Evolutionary conservation across 805 yeast genomes (phyloP).

Genomic region (Kuraishia borneana): DNA sequence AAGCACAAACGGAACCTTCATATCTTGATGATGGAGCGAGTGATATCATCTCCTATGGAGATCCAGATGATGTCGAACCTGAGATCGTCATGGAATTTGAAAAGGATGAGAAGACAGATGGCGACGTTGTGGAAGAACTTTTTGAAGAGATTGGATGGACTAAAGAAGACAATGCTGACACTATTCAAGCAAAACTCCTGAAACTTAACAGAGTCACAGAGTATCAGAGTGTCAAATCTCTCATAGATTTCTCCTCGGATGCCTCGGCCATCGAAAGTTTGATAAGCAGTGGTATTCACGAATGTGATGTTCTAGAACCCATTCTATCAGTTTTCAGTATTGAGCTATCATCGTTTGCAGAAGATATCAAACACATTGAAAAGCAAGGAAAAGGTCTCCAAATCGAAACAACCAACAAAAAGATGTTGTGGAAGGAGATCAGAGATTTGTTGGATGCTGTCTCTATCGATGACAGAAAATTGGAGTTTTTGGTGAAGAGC

Average conservation of each 20-base stretch:
- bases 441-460: constrained; percentile 62
- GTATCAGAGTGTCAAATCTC: constrained; percentile 45
- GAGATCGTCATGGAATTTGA: too few relatives aligned
- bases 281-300: constrained; percentile 31
- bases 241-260: constrained; percentile 28
- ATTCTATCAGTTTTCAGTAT: constrained; percentile 44
- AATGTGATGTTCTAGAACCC: constrained; percentile 46
- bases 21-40: background rate
- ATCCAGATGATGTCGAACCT: background rate
- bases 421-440: constrained; percentile 59
- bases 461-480: constrained; percentile 45
- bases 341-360: constrained; percentile 51
- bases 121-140: constrained; percentile 40
- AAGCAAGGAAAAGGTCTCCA: constrained; percentile 73
- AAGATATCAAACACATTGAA: constrained; percentile 63
- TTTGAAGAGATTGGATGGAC: constrained; percentile 76
- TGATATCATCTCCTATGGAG: constrained; percentile 1
- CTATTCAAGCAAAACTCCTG: constrained; percentile 44
- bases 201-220: constrained; percentile 53
- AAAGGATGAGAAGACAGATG: background rate
- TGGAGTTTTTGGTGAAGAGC: constrained; percentile 29
- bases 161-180: constrained; percentile 49
- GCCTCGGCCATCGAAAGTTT: constrained; percentile 29
- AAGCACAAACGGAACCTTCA: background rate
- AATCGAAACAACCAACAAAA: constrained; percentile 72